phyloP scores from a whole-genome alignment of 192 early-diverging fungal species.

The Podila minutissima region DNA sequence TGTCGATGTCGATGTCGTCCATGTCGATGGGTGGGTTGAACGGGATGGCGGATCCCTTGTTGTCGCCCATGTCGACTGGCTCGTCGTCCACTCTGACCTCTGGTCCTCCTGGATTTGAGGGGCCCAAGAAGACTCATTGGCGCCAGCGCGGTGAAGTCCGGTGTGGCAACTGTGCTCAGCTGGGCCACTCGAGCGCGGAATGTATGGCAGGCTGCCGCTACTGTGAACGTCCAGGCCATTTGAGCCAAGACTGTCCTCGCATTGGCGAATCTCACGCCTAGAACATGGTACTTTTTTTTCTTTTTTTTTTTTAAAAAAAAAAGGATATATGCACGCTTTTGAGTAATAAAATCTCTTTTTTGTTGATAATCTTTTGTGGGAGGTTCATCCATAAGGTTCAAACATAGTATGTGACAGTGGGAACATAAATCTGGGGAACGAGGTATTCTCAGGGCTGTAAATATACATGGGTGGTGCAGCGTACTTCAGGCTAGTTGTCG shows the following conservation, averaged over 20 bases:
- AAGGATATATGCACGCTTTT: neutral
- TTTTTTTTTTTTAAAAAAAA: too few species aligned
- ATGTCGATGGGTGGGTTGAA: slow-evolving; percentile 10
- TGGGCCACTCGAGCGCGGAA: slow-evolving; percentile 56
- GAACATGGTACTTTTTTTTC: neutral
- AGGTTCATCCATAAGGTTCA: too few species aligned
- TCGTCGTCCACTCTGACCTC: slow-evolving; percentile 7
- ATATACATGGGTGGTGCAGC: too few species aligned
- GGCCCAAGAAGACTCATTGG: slow-evolving; percentile 35
- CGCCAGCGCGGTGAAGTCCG: slow-evolving; percentile 45
- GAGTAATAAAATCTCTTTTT: neutral
- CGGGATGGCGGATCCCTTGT: slow-evolving; percentile 22
- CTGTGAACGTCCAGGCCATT: slow-evolving; percentile 45
- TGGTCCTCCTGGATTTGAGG: slow-evolving; percentile 26
- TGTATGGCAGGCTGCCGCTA: slow-evolving; percentile 55
- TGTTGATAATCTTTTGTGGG: too few species aligned
- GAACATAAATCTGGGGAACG: too few species aligned
- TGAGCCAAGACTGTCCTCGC: slow-evolving; percentile 51
- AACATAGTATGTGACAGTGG: too few species aligned
- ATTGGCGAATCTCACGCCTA: slow-evolving; percentile 13
- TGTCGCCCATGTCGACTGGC: slow-evolving; percentile 19
- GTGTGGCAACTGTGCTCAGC: slow-evolving; percentile 62
- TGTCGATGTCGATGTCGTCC: slow-evolving; percentile 9
- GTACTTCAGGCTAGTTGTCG: too few species aligned
- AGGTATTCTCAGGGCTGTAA: too few species aligned